Evolutionary conservation across 1,284 basidiomycete genomes (phyloP).

Genomic region (Cryptococcus neoformans): DNA sequence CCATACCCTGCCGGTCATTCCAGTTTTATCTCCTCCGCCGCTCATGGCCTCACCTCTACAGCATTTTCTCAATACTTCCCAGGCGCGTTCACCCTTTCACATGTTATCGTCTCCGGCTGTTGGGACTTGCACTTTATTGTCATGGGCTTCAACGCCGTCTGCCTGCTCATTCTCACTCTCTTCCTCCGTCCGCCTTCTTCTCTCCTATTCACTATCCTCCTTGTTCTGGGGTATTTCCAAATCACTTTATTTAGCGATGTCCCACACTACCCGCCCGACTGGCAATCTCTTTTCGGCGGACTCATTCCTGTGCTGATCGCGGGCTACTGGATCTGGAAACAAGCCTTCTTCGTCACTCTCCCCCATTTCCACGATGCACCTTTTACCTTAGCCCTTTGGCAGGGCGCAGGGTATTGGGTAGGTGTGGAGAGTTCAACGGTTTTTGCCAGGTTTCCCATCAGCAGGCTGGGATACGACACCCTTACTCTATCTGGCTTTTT

Average conservation of each 20-base stretch:
- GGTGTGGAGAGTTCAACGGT: conserved; percentile 41
- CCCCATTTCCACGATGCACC: conserved; percentile 32
- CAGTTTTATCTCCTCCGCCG: conserved; percentile 17
- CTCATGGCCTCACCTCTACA: conserved; percentile 21
- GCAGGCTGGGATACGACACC: conserved; percentile 33
- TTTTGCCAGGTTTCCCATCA: conserved; percentile 39
- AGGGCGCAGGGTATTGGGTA: conserved; percentile 44
- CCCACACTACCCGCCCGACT: conserved; percentile 28
- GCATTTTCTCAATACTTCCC: conserved; percentile 31
- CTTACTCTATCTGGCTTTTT: conserved; percentile 26
- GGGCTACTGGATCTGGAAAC: conserved; percentile 39
- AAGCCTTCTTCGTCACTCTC: conserved; percentile 30
- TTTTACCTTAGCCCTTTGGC: conserved; percentile 37
- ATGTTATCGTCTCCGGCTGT: conserved; percentile 12
- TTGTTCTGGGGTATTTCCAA: conserved; percentile 38
- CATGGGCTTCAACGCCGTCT: conserved; percentile 33
- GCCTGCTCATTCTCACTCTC: conserved; percentile 30
- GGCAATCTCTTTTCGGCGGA: conserved; percentile 27
- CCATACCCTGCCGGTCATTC: conserved; percentile 18
- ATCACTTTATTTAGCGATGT: conserved; percentile 33
- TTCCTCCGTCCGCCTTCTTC: conserved; percentile 28
- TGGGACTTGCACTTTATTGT: conserved; percentile 40
- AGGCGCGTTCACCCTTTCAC: conserved; percentile 28
- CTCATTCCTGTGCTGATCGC: conserved; percentile 27
- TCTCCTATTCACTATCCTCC: conserved; percentile 25